Base-by-base conservation (phyloP, 2,329 filamentous ascomycete genomes). In the Balansia obtecta region DNA sequence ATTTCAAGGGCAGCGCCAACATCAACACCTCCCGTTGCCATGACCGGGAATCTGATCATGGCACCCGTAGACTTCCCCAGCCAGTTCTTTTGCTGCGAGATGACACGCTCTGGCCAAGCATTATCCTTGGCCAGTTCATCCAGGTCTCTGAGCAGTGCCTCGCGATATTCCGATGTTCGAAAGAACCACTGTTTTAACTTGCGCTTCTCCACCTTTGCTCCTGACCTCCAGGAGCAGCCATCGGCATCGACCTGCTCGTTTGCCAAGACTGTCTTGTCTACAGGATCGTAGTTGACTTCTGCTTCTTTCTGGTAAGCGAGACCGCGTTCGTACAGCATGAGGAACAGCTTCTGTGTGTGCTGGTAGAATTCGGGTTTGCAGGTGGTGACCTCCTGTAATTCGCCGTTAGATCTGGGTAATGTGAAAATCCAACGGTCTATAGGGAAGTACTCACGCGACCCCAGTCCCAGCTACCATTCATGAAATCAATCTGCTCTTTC, bases 211-310 rank as follows among this genome's bases (percentile, higher is more conserved):
- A 94, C 88, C 63, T 85, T 83, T 46, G 86, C 88, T 10, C 88
- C 88, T 1, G 87, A 93, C 51, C 88, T 79, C 89, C 89, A 95
- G 2, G 88, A 95, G 58, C 74, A 80, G 33, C 89, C 89, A 61
- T 88, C 84, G 46, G 85, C 76, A 63, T 94, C 87, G n/a, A 95
- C 88, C 68, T 95, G 89, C 66, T 95, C 89, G 63, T 95, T 95
- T 11, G 89, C 89, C 52, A 95, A 72, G 15, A 95, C 89, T 0
- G 89, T 95, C 63, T 86, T 83, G 63, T 95, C 89, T 30, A 95
- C 77, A 1, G 89, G 89, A 57, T 95, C 89, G 69, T 87, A 95
- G 66, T 95, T 95, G 58, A 95, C 89, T 54, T 89, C 69, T 18
- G 88, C 86, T 58, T 93, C 83, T 34, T 81, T 82, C 62, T 89